phyloP scores from a whole-genome alignment of 805 yeast genomes.

The Tetrapisispora nanseiensis region DNA sequence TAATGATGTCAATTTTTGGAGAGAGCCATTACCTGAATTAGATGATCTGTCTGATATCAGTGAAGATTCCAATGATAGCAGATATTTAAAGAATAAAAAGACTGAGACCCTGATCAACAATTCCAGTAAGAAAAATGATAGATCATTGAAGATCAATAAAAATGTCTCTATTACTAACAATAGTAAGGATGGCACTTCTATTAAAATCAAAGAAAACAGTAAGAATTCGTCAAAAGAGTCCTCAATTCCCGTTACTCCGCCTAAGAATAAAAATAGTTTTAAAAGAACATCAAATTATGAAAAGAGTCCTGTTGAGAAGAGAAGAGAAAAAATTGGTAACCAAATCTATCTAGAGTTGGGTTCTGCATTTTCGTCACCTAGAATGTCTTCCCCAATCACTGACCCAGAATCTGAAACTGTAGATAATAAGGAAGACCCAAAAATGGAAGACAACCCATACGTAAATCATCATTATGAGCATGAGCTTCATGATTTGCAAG shows the following conservation, averaged over 20 bases:
- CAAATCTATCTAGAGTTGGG: conserved; percentile 28
- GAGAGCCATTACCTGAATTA: conserved; percentile 62
- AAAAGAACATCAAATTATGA: background rate
- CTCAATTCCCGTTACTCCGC: background rate
- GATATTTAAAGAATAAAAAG: conserved; percentile 2
- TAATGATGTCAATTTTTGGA: conserved; percentile 88
- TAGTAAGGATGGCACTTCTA: background rate
- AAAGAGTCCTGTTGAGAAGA: background rate
- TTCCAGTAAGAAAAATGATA: background rate
- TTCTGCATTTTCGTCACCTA: conserved; percentile 29
- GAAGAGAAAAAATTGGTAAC: conserved; percentile 21
- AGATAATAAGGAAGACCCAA: background rate
- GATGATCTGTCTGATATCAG: conserved; percentile 51
- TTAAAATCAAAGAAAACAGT: background rate
- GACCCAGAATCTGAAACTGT: background rate
- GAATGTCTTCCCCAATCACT: conserved; percentile 6
- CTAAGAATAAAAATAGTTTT: background rate
- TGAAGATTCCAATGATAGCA: conserved; percentile 23
- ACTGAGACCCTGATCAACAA: conserved; percentile 3
- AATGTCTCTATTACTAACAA: conserved; percentile 8
- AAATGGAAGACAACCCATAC: background rate
- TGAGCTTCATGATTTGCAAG: too few species aligned
- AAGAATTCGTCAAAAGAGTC: background rate
- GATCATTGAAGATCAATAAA: conserved; percentile 6
- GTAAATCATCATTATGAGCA: background rate